Evolutionary conservation across 2,329 filamentous ascomycete species (phyloP).

Genomic region (Rutstroemia sp.): DNA sequence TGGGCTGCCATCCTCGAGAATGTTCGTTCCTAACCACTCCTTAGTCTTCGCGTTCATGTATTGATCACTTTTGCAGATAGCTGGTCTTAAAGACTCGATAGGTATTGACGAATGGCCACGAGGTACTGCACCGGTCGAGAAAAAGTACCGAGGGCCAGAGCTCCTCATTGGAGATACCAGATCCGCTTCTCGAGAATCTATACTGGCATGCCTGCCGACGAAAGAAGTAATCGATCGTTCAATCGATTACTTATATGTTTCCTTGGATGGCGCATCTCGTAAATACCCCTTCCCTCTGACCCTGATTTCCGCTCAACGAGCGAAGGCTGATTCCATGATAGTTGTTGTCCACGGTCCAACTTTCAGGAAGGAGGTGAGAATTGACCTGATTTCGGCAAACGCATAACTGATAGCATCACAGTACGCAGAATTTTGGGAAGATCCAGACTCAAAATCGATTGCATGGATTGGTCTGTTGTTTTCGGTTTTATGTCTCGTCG

Average conservation of each 20-base stretch:
- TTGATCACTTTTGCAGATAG: constrained; percentile 40
- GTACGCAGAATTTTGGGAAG: constrained; percentile 27
- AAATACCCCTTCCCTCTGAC: constrained; percentile 12
- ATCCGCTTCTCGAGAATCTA: constrained; percentile 34
- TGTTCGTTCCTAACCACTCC: background rate
- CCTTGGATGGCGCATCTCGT: constrained; percentile 44
- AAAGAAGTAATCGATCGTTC: constrained; percentile 40
- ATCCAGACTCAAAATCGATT: constrained; percentile 29
- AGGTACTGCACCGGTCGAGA: background rate
- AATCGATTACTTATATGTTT: constrained; percentile 44
- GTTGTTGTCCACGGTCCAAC: constrained; percentile 41
- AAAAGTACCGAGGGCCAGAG: constrained; percentile 12
- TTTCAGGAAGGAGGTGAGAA: constrained; percentile 37
- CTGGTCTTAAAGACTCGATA: constrained; percentile 52
- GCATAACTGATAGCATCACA: constrained; percentile 10
- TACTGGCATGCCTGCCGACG: constrained; percentile 41
- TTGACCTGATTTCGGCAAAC: background rate
- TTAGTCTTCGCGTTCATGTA: no score
- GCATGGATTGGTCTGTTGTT: constrained; percentile 48
- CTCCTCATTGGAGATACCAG: constrained; percentile 18
- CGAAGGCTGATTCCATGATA: background rate
- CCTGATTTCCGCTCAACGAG: background rate
- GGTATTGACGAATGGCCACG: constrained; percentile 13
- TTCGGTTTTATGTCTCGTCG: constrained; percentile 10
- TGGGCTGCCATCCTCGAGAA: constrained; percentile 8